Conservation (phyloP, 306 rosid genomes). For the Fragaria ananassa region DNA sequence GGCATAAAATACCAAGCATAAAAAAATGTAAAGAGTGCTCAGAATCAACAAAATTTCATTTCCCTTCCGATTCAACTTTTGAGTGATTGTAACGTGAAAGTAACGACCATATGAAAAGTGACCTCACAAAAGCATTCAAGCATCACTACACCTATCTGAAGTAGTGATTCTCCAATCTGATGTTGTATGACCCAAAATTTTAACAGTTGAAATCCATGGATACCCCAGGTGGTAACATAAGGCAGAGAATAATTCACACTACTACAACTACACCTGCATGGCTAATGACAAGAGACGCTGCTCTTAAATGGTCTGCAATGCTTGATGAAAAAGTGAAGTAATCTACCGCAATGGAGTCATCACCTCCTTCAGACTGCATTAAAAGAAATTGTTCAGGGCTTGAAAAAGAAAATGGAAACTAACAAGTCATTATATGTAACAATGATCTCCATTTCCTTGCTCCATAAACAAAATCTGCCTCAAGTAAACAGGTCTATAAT, state of each 20-base stretch:
- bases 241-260: not conserved
- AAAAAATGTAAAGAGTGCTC: not conserved
- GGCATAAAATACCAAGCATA: not conserved
- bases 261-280: conserved; percentile 56
- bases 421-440: not conserved
- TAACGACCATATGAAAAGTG: not conserved
- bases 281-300: conserved; percentile 86
- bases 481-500: not conserved
- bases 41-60: not conserved
- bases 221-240: not conserved
- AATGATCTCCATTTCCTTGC: not conserved
- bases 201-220: not conserved
- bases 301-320: conserved; percentile 73
- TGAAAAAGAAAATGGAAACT: not conserved
- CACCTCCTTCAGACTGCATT: conserved; percentile 59
- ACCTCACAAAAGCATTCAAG: not conserved
- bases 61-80: not conserved
- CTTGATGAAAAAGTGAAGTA: conserved; percentile 83
- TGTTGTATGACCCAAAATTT: not conserved
- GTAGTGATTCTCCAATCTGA: not conserved
- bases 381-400: not conserved
- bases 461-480: no score
- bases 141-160: not conserved
- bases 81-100: not conserved
- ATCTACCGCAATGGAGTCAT: conserved; percentile 56